A percentile compares a stretch with the other conserved stretches of the same genome.
Conservation (phyloP, 306 rosid species). For the Gynostemma pentaphyllum region DNA sequence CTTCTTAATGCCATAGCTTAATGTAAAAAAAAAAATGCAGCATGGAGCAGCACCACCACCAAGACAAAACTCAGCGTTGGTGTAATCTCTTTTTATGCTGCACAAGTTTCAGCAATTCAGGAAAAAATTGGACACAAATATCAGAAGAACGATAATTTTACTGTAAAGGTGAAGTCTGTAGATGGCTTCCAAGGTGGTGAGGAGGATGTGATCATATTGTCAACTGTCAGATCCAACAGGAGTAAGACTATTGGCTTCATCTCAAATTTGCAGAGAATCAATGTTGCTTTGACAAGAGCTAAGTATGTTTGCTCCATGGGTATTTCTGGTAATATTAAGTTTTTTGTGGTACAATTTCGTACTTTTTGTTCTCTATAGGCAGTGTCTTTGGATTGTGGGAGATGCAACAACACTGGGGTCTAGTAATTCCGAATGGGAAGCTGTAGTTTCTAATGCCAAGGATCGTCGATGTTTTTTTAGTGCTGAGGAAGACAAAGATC, state of each 20-base stretch:
- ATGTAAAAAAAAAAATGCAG: constrained; percentile 24
- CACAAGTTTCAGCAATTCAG: constrained; percentile 63
- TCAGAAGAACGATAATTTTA: constrained; percentile 26
- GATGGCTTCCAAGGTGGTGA: constrained; percentile 90
- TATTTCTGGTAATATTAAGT: background rate
- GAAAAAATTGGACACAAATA: constrained; percentile 36
- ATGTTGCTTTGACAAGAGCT: constrained; percentile 85
- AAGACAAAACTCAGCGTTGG: constrained; percentile 38
- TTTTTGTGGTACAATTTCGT: background rate
- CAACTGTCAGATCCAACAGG: constrained; percentile 53
- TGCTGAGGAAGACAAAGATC: constrained; percentile 42
- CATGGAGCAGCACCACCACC: constrained; percentile 32
- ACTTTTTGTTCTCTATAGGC: constrained; percentile 21
- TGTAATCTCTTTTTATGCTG: constrained; percentile 68
- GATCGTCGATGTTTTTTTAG: constrained; percentile 39
- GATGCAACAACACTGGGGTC: constrained; percentile 27
- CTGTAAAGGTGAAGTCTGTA: constrained; percentile 59
- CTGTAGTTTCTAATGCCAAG: constrained; percentile 41
- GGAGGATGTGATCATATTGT: constrained; percentile 54
- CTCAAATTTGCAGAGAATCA: constrained; percentile 42
- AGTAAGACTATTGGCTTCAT: constrained; percentile 33
- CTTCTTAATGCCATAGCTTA: background rate
- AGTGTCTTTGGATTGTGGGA: constrained; percentile 65
- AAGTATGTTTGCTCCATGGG: constrained; percentile 25
- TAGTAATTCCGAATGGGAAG: constrained; percentile 36